Conservation (phyloP, 2,329 filamentous ascomycete genomes). For the Penicillium psychrosexuale region DNA sequence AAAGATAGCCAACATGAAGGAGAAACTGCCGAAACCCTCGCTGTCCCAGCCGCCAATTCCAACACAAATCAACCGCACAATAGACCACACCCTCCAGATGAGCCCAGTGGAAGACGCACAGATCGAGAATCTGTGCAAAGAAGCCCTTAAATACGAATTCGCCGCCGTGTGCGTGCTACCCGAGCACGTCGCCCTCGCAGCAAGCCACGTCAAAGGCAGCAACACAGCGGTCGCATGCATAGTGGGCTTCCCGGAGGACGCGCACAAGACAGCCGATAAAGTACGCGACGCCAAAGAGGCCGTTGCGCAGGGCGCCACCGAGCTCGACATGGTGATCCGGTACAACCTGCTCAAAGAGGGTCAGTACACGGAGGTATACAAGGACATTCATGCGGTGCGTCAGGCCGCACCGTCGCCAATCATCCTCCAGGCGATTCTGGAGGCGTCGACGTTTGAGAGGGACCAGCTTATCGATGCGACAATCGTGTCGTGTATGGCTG, state of each 20-base stretch:
- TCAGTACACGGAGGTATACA: conserved; percentile 51
- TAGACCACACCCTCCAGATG: conserved; percentile 45
- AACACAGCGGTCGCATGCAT: conserved; percentile 56
- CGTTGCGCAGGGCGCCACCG: conserved; percentile 50
- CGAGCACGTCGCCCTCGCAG: conserved; percentile 51
- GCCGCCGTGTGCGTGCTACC: conserved; percentile 57
- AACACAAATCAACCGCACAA: conserved; percentile 32
- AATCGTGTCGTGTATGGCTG: conserved; percentile 51
- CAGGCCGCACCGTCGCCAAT: conserved; percentile 43
- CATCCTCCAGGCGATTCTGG: conserved; percentile 57
- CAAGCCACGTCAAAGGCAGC: conserved; percentile 44
- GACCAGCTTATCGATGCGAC: conserved; percentile 54
- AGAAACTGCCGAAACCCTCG: conserved; percentile 25
- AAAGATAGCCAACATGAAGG: conserved; percentile 27
- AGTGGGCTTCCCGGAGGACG: conserved; percentile 60
- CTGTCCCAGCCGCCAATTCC: conserved; percentile 26
- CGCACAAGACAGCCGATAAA: conserved; percentile 51
- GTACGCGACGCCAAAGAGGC: conserved; percentile 51
- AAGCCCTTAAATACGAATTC: conserved; percentile 48
- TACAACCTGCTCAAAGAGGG: conserved; percentile 47
- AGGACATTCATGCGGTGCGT: conserved; percentile 53
- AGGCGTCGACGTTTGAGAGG: conserved; percentile 52
- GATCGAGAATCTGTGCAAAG: conserved; percentile 57
- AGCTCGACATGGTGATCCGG: conserved; percentile 61
- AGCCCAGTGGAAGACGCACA: conserved; percentile 46